Evolutionary conservation across 1,139 yeast species (phyloP), one percentile per base, ranked within the genome.

Genomic region (Blastobotrys niveus): DNA sequence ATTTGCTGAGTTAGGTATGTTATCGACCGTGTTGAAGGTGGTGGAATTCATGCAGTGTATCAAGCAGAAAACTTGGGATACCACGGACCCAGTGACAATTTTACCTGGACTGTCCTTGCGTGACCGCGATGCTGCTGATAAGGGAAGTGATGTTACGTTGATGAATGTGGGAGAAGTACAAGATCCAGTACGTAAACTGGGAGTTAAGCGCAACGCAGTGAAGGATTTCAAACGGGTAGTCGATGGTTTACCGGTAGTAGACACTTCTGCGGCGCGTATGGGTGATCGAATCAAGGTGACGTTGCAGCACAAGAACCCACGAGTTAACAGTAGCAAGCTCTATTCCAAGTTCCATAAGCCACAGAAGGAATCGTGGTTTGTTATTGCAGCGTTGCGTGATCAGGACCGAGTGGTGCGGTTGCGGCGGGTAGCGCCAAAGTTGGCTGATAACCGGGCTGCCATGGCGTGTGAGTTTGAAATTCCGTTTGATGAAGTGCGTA

Each of bases 331-430:
- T 4, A 85, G 79, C 46, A 84, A 77, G 50, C 77, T 86, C 49
- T 78, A 81, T 58, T 72, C 91, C 50, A 78, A 76, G 54, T 91
- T 85, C 66, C 95, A 95, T 38, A 89, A 91, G 62, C 72, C 82
- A 1, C 99, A 93, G 64, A 82, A 89, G 56, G 98, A 91, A 61
- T 79, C 94, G 0, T 93, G 98, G 98, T 86, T 91, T 62, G 74
- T 82, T 8, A 75, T 89, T 41, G 64, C 82, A 7, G 74, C 78
- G 53, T 75, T 79, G 15, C 52, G 47, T 8, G 63, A 38, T n/a
- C 21, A 32, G 19, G 46, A 42, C 22, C 25, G 18, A 14, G 36
- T 47, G 14, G 19, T 45, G 14, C 32, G 38, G 31, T 36, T 44
- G 37, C 33, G 34, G 17, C 38, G 45, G 21, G 46, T 45, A 9